Percentiles rank a stretch among this genome's conserved stretches.
Conservation (phyloP, 805 yeast species). For the Middelhovenomyces tepae region DNA sequence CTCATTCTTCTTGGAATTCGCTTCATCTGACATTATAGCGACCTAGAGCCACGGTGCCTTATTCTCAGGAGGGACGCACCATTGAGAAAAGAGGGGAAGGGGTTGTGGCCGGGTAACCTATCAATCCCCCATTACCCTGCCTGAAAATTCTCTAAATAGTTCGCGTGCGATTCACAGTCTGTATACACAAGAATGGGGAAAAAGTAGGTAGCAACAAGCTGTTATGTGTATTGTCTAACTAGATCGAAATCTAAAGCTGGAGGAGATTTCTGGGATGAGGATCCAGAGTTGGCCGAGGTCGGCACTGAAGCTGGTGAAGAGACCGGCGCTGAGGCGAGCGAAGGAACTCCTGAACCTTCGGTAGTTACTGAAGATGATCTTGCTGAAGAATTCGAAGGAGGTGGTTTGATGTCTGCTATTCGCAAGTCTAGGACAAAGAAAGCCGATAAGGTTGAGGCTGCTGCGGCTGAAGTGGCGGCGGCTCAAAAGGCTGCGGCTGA, state of each 20-base stretch:
- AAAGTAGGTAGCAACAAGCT: too few relatives aligned
- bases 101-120: too few relatives aligned
- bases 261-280: slow-evolving; percentile 77
- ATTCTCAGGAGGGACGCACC: too few relatives aligned
- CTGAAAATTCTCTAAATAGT: too few relatives aligned
- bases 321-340: slow-evolving; percentile 13
- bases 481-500: slow-evolving; percentile 25
- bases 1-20: too few relatives aligned
- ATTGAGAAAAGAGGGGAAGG: too few relatives aligned
- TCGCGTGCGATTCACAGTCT: too few relatives aligned
- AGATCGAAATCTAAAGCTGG: slow-evolving; percentile 58
- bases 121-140: too few relatives aligned
- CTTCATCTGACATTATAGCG: too few relatives aligned
- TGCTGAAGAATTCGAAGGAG: slow-evolving; percentile 33
- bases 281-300: slow-evolving; percentile 40
- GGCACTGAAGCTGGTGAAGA: slow-evolving; percentile 28
- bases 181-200: too few relatives aligned
- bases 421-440: slow-evolving; percentile 72
- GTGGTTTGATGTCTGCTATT: slow-evolving; percentile 77
- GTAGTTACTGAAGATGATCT: slow-evolving; percentile 25
- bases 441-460: slow-evolving; percentile 54
- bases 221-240: too few relatives aligned
- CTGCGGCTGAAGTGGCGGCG: slow-evolving; percentile 24
- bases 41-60: too few relatives aligned
- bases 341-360: slow-evolving; percentile 23